phyloP scores from a whole-genome alignment of 1,284 basidiomycete genomes.

The Ganoderma sinense region DNA sequence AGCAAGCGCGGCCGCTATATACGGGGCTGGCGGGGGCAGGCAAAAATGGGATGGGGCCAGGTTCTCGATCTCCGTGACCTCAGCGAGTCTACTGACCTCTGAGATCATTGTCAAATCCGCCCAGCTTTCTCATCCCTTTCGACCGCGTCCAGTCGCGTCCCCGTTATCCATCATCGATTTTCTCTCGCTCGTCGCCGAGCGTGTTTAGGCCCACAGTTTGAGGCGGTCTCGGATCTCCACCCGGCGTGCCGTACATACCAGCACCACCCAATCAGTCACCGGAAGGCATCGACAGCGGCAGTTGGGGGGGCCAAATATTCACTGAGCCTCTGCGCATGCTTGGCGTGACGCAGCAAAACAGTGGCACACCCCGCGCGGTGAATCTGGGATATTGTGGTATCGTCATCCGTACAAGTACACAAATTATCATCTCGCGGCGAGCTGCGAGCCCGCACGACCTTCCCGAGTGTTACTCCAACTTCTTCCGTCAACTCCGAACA shows the following conservation, averaged over 20 bases:
- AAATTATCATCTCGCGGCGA: slow-evolving; percentile 5
- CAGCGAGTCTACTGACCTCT: not conserved
- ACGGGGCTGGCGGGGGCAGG: slow-evolving; percentile 3
- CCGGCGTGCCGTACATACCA: slow-evolving; percentile 1
- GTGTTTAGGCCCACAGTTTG: not conserved
- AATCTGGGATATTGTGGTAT: slow-evolving; percentile 5
- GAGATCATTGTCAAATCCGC: not conserved
- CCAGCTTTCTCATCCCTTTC: not conserved
- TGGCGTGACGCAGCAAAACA: not conserved
- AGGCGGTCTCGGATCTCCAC: slow-evolving; percentile 1
- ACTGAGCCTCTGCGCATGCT: not conserved
- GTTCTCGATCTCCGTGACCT: slow-evolving; percentile 3
- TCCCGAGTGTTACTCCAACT: not conserved
- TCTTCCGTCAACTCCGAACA: not conserved
- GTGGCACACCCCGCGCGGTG: not conserved
- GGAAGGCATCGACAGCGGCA: not conserved
- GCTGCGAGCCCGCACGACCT: not conserved
- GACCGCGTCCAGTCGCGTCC: not conserved
- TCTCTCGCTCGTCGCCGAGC: slow-evolving; percentile 9
- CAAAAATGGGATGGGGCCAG: not conserved
- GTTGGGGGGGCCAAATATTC: too few species aligned
- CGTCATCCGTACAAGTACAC: slow-evolving; percentile 31
- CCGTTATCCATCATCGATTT: slow-evolving; percentile 22
- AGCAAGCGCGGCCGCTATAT: slow-evolving; percentile 12
- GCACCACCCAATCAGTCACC: not conserved